phyloP scores from a whole-genome alignment of 179 eudicot genomes.

The Silene noctiflora region DNA sequence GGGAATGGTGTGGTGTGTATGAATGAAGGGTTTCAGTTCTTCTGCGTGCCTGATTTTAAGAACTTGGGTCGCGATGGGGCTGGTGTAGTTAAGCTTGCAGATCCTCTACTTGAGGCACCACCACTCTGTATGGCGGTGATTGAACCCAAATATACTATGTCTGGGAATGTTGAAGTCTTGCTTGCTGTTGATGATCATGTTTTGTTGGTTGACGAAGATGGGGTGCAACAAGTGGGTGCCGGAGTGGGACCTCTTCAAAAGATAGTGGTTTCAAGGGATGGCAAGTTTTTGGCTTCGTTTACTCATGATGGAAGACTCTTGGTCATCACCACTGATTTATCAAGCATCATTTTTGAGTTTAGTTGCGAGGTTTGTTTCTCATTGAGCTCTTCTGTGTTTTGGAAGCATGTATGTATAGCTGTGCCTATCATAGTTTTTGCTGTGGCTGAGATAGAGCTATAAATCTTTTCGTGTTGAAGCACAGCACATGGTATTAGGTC shows the following conservation, averaged over 20 bases:
- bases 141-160: constrained; percentile 89
- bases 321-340: constrained; percentile 71
- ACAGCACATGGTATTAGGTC: neutral
- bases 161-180: constrained; percentile 91
- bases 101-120: constrained; percentile 62
- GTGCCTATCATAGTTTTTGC: neutral
- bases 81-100: constrained; percentile 64
- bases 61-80: constrained; percentile 36
- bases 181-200: constrained; percentile 72
- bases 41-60: constrained; percentile 70
- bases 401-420: neutral
- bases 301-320: constrained; percentile 96
- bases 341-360: constrained; percentile 68
- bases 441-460: neutral
- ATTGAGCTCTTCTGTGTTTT: neutral
- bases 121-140: constrained; percentile 85
- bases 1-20: constrained; percentile 90
- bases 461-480: neutral
- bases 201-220: constrained; percentile 86
- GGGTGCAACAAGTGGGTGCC: constrained; percentile 63
- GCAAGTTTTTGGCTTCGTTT: constrained; percentile 74
- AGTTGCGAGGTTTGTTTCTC: constrained; percentile 68
- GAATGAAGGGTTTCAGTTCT: constrained; percentile 71
- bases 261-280: constrained; percentile 81
- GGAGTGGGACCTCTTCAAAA: constrained; percentile 87